Percentiles rank a stretch among this genome's conserved stretches.
Evolutionary conservation across 2,329 filamentous ascomycete genomes (phyloP).

Genomic region (Colletotrichum sp.): DNA sequence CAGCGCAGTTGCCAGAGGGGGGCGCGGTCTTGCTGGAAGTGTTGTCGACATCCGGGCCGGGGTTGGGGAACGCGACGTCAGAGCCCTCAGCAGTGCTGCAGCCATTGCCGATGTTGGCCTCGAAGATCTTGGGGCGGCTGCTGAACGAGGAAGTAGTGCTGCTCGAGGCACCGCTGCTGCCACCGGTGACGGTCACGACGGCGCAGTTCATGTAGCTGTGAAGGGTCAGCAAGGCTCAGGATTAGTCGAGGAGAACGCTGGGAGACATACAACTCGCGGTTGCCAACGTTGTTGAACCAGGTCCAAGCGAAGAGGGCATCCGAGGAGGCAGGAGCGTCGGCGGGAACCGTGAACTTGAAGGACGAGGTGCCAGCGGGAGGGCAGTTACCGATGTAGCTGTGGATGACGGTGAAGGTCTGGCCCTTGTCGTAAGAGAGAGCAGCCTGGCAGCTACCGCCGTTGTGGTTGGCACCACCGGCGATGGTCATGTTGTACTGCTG

Average conservation of each 20-base stretch:
- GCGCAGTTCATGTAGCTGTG: conserved; percentile 80
- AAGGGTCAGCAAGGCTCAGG: not conserved
- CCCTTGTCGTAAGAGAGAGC: conserved; percentile 77
- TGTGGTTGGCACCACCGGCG: conserved; percentile 66
- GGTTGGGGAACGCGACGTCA: conserved; percentile 69
- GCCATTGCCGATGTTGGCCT: conserved; percentile 68
- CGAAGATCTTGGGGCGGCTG: conserved; percentile 70
- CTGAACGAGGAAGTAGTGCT: conserved; percentile 46
- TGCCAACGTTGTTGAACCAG: conserved; percentile 78
- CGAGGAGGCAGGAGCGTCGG: conserved; percentile 58
- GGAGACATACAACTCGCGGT: conserved; percentile 67
- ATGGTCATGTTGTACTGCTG: conserved; percentile 68
- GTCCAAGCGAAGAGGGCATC: conserved; percentile 77
- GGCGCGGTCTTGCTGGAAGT: conserved; percentile 38
- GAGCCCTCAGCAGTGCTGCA: conserved; percentile 63
- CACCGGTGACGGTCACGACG: conserved; percentile 63
- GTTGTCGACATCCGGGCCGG: conserved; percentile 60
- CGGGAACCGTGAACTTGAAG: conserved; percentile 72
- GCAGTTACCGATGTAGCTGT: conserved; percentile 62
- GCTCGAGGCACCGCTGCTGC: conserved; percentile 33
- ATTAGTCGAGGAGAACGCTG: too few relatives aligned
- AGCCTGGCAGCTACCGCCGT: conserved; percentile 79
- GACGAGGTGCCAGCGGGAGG: conserved; percentile 48
- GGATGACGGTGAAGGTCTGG: conserved; percentile 70
- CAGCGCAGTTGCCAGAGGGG: conserved; percentile 40